Conservation (phyloP, 805 yeast species). For the Candida berthetii region DNA sequence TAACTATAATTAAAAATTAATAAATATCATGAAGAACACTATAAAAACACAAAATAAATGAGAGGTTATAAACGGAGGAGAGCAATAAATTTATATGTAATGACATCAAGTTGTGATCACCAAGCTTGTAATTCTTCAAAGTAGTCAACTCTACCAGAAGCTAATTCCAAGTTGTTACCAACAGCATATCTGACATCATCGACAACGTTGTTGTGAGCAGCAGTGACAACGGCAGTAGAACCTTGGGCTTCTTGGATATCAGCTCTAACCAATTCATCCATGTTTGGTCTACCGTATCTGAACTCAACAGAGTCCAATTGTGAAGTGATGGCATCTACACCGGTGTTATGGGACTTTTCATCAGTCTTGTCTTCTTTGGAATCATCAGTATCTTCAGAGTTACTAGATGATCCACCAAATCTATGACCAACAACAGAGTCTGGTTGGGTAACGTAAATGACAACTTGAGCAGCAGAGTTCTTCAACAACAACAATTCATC, state of each 20-base stretch:
- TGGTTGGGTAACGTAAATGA: constrained; percentile 17
- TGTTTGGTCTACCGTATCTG: constrained; percentile 38
- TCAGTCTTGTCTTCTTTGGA: constrained; percentile 3
- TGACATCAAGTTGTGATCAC: too few species aligned
- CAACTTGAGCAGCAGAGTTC: constrained; percentile 5
- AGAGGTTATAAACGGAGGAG: too few species aligned
- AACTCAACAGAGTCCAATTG: constrained; percentile 27
- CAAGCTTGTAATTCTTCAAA: constrained; percentile 56
- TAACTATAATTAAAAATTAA: too few species aligned
- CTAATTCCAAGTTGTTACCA: constrained; percentile 22
- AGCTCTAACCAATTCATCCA: constrained; percentile 27
- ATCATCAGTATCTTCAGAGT: constrained; percentile 2
- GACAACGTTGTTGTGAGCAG: constrained; percentile 50
- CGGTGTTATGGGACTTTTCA: background rate
- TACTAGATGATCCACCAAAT: background rate
- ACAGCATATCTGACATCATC: constrained; percentile 44
- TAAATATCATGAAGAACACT: too few species aligned
- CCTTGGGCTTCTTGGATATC: constrained; percentile 33
- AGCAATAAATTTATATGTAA: background rate
- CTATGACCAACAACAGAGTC: constrained; percentile 8
- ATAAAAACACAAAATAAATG: background rate
- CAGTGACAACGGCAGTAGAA: constrained; percentile 40
- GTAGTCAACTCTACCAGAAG: constrained; percentile 41
- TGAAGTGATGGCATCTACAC: background rate
- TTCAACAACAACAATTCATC: constrained; percentile 34